These are phyloP conservation scores for Suillus spraguei DNA, from an alignment of 768 basidiomycete genomes.

Conservation along the genomic window DNA sequence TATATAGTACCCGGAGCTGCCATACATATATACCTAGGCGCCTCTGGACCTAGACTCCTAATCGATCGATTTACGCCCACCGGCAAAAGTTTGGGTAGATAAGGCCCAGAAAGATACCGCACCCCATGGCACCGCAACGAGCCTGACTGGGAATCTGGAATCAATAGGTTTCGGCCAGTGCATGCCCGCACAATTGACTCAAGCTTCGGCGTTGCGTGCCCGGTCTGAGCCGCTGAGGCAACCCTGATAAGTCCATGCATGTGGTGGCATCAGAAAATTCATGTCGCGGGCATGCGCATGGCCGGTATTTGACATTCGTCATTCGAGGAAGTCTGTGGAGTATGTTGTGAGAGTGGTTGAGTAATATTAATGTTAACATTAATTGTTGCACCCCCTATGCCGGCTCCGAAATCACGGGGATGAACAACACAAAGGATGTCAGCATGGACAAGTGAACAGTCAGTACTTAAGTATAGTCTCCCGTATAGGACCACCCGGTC, in stretches of 20 bases:
- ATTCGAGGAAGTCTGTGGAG: background rate
- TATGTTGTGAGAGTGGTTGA: background rate
- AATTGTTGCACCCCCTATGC: background rate
- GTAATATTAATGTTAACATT: no score
- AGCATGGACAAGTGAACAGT: background rate
- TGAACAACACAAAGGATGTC: background rate
- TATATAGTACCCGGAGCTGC: no score
- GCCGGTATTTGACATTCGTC: background rate
- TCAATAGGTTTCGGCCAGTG: background rate
- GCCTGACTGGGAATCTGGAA: background rate
- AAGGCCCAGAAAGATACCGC: background rate
- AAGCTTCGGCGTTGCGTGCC: background rate
- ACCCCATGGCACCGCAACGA: constrained; percentile 4
- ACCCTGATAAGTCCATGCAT: background rate
- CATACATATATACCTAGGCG: no score
- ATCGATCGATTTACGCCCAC: background rate
- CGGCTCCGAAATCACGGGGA: background rate
- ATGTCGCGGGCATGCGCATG: background rate
- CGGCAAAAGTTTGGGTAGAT: constrained; percentile 1
- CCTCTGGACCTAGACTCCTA: background rate
- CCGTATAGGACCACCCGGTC: background rate
- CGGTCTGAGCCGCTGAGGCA: background rate
- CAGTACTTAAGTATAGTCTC: background rate
- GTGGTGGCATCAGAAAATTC: background rate
- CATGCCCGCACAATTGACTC: background rate